These are phyloP conservation scores for Pleurotus giganteus DNA, from an alignment of 768 basidiomycete species.

Conservation along the genomic window DNA sequence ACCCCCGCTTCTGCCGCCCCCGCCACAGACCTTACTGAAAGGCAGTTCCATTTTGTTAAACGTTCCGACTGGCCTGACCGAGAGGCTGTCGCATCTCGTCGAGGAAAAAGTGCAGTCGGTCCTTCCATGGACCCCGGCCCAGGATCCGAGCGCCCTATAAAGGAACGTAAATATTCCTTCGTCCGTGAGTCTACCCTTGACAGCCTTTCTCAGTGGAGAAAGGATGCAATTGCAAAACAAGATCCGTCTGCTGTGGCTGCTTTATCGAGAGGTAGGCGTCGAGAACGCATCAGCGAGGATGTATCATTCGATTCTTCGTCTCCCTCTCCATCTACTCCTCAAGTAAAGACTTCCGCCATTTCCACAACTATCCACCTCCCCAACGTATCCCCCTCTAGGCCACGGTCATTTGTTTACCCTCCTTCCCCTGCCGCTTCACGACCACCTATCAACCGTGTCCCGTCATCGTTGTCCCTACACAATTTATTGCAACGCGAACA, in stretches of 20 bases:
- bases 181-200: constrained; percentile 41
- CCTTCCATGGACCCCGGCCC: constrained; percentile 52
- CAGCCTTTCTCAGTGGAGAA: constrained; percentile 59
- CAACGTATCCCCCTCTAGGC: constrained; percentile 38
- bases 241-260: constrained; percentile 31
- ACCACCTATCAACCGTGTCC: constrained; percentile 36
- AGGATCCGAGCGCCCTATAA: constrained; percentile 26
- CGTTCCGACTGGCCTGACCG: constrained; percentile 85
- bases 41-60: constrained; percentile 79
- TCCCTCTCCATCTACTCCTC: constrained; percentile 14
- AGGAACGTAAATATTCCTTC: constrained; percentile 35
- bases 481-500: constrained; percentile 5
- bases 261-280: constrained; percentile 49
- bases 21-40: constrained; percentile 53
- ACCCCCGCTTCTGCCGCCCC: constrained; percentile 36
- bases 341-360: constrained; percentile 26
- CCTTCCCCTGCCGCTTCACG: constrained; percentile 55
- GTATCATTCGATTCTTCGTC: not conserved
- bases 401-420: constrained; percentile 46
- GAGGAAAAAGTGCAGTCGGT: constrained; percentile 63
- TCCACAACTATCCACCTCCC: constrained; percentile 25
- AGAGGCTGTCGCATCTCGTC: constrained; percentile 65
- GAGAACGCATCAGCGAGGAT: constrained; percentile 51
- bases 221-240: constrained; percentile 40
- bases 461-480: constrained; percentile 26